Evolutionary conservation across 441 rosid genomes (phyloP).

Genomic region (Bruguiera hainesii): DNA sequence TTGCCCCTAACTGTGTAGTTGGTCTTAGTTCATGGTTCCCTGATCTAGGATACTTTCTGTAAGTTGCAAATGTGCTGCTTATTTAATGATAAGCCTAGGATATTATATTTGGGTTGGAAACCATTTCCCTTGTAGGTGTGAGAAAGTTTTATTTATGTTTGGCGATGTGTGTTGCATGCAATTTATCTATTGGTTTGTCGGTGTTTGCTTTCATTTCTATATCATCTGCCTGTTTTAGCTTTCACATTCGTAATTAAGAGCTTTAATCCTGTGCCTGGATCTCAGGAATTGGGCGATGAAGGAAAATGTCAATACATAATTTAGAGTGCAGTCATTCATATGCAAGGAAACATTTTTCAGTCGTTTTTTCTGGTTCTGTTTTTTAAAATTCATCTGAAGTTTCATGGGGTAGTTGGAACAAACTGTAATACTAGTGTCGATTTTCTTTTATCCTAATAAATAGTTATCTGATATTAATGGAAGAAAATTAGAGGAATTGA

Average conservation of each 20-base stretch:
- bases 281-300: too few species aligned
- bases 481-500: too few species aligned
- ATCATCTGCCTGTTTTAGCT: not conserved
- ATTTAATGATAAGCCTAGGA: slow-evolving; percentile 30
- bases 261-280: too few species aligned
- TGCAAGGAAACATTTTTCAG: too few species aligned
- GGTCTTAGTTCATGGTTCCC: slow-evolving; percentile 34
- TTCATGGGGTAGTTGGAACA: too few species aligned
- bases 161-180: slow-evolving; percentile 19
- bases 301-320: too few species aligned
- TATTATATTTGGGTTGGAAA: slow-evolving; percentile 25
- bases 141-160: slow-evolving; percentile 20
- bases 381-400: too few species aligned
- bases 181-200: slow-evolving; percentile 16
- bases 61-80: slow-evolving; percentile 27
- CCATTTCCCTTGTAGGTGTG: slow-evolving; percentile 23
- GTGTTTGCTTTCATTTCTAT: not conserved
- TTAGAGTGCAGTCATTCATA: too few species aligned
- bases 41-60: slow-evolving; percentile 31
- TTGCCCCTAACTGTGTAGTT: slow-evolving; percentile 44
- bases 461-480: too few species aligned
- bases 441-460: too few species aligned
- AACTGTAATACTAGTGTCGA: too few species aligned
- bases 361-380: too few species aligned
- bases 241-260: not conserved